phyloP scores from a whole-genome alignment of 2,329 filamentous ascomycete genomes.

The Sphaerulina vaccinii region DNA sequence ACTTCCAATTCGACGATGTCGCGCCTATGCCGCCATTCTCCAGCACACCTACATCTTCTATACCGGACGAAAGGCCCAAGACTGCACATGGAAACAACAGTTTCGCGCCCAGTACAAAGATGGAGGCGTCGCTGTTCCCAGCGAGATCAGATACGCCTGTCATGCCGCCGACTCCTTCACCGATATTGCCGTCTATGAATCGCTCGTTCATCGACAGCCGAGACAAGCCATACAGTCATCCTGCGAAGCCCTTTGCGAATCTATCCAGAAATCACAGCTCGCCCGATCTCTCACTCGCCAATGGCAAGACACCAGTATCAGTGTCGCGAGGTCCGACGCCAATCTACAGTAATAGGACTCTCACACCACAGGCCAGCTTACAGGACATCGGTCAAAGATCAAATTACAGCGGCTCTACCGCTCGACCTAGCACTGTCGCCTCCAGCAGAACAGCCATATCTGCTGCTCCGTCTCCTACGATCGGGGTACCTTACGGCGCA shows the following conservation, averaged over 20 bases:
- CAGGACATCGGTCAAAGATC: conserved; percentile 21
- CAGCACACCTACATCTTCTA: conserved; percentile 2
- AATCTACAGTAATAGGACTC: conserved; percentile 9
- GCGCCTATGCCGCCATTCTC: conserved; percentile 17
- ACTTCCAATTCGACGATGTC: conserved; percentile 15
- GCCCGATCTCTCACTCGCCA: conserved; percentile 20
- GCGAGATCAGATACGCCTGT: conserved; percentile 13
- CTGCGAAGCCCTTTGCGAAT: conserved; percentile 17
- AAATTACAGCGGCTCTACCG: conserved; percentile 30
- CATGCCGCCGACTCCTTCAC: conserved; percentile 10
- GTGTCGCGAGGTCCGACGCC: conserved; percentile 11
- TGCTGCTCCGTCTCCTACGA: conserved; percentile 24
- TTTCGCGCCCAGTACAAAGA: conserved; percentile 13
- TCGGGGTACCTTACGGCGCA: conserved; percentile 35
- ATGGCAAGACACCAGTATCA: conserved; percentile 7
- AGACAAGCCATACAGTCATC: conserved; percentile 33
- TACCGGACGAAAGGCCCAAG: conserved; percentile 12
- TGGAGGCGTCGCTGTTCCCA: conserved; percentile 31
- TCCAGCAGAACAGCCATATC: conserved; percentile 19
- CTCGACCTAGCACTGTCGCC: conserved; percentile 27
- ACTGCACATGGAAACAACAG: conserved; percentile 20
- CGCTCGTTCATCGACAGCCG: conserved; percentile 35
- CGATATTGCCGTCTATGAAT: conserved; percentile 30
- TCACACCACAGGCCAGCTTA: conserved; percentile 21
- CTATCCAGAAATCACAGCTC: conserved; percentile 26